A percentile compares a stretch with the other conserved stretches of the same genome.
These are phyloP conservation scores for Ceratocystiopsis sp. DNA, from an alignment of 2,329 filamentous ascomycete genomes.

Conservation along the genomic window DNA sequence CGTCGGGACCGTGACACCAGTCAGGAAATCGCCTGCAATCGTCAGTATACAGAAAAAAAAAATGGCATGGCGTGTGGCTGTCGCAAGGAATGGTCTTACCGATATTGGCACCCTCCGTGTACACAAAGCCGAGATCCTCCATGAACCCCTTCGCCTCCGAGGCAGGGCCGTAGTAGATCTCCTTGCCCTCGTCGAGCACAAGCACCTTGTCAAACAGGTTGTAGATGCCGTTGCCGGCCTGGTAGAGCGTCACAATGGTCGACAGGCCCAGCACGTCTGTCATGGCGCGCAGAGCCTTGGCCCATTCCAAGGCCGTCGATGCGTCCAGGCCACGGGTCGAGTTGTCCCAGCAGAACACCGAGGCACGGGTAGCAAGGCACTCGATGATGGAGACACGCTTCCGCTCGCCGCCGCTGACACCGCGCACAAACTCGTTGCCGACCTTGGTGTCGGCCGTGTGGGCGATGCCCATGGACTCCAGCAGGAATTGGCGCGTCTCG, in stretches of 20 bases:
- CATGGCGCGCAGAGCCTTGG: slow-evolving; percentile 44
- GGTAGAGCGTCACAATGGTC: slow-evolving; percentile 46
- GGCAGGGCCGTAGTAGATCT: slow-evolving; percentile 46
- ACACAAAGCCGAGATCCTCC: slow-evolving; percentile 43
- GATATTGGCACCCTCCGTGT: slow-evolving; percentile 37
- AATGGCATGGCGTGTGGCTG: too few relatives aligned
- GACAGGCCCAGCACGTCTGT: slow-evolving; percentile 47
- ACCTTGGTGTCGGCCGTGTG: slow-evolving; percentile 51
- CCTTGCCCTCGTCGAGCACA: slow-evolving; percentile 49
- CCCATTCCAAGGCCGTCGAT: slow-evolving; percentile 46
- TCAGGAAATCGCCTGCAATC: slow-evolving; percentile 52
- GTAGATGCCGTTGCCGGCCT: slow-evolving; percentile 48
- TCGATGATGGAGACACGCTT: slow-evolving; percentile 66
- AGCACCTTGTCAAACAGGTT: slow-evolving; percentile 59
- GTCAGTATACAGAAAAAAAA: too few relatives aligned
- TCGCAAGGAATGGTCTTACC: too few relatives aligned
- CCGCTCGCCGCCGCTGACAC: slow-evolving; percentile 27
- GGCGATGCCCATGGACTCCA: slow-evolving; percentile 40
- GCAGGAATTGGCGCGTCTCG: slow-evolving; percentile 34
- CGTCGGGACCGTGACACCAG: slow-evolving; percentile 56
- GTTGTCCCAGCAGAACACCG: slow-evolving; percentile 57
- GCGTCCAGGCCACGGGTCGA: slow-evolving; percentile 48
- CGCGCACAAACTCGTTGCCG: slow-evolving; percentile 47
- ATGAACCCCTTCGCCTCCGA: slow-evolving; percentile 14
- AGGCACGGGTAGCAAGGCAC: slow-evolving; percentile 40